Evolutionary conservation across 2,329 filamentous ascomycete genomes (phyloP).

Genomic region (Huntiella savannae): DNA sequence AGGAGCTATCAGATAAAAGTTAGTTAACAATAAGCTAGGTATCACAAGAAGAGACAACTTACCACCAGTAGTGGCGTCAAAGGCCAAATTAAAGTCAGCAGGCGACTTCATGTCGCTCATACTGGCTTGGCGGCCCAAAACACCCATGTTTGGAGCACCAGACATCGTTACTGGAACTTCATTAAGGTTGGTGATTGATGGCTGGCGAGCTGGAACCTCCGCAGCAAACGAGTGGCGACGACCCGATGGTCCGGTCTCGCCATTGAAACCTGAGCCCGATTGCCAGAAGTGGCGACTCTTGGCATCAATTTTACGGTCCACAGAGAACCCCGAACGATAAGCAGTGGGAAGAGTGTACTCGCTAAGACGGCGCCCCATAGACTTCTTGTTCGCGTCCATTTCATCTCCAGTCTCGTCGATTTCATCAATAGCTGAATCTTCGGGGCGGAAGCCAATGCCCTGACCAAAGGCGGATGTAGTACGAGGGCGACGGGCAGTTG

Average conservation of each 20-base stretch:
- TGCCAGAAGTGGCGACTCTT: slow-evolving; percentile 51
- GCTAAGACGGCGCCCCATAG: slow-evolving; percentile 34
- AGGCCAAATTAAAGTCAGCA: slow-evolving; percentile 6
- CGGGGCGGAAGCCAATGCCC: slow-evolving; percentile 27
- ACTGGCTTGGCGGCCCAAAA: neutral
- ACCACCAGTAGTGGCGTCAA: slow-evolving; percentile 6
- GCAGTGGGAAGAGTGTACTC: slow-evolving; percentile 28
- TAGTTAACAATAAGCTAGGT: neutral
- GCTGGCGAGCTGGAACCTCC: slow-evolving; percentile 44
- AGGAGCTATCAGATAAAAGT: neutral
- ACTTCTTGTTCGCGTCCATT: slow-evolving; percentile 26
- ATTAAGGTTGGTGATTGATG: slow-evolving; percentile 38
- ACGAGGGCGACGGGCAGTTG: slow-evolving; percentile 15
- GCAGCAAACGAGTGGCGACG: slow-evolving; percentile 59
- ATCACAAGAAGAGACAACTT: neutral
- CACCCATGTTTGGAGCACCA: neutral
- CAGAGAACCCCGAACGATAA: slow-evolving; percentile 29
- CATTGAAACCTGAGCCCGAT: slow-evolving; percentile 45
- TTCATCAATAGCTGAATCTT: slow-evolving; percentile 55
- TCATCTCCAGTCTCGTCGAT: slow-evolving; percentile 41
- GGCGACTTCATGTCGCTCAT: slow-evolving; percentile 4
- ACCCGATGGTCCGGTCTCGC: slow-evolving; percentile 46
- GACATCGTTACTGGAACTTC: slow-evolving; percentile 4
- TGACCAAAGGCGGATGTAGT: slow-evolving; percentile 31
- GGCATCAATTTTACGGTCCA: slow-evolving; percentile 43